phyloP scores from a whole-genome alignment of 164 flowering plant species.

The Stephania cephalantha region DNA sequence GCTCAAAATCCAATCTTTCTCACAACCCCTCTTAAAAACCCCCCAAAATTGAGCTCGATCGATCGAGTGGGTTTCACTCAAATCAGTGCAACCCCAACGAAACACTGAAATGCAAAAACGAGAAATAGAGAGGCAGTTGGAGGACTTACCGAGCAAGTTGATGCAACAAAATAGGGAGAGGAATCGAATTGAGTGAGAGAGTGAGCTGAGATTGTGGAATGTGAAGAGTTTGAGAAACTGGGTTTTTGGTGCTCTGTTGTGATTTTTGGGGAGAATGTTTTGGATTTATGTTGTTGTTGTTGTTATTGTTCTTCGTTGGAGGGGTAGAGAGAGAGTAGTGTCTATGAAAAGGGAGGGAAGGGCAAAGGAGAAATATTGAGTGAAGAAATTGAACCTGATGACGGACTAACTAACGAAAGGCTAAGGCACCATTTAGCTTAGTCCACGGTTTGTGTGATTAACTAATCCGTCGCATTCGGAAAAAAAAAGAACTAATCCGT shows the following conservation, averaged over 20 bases:
- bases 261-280: too few relatives aligned
- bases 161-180: conserved; percentile 4
- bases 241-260: conserved; percentile 1
- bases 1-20: conserved; percentile 10
- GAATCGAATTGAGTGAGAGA: too few relatives aligned
- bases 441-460: too few relatives aligned
- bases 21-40: neutral
- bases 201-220: neutral
- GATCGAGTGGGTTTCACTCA: conserved; percentile 1
- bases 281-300: neutral
- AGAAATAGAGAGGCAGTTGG: neutral
- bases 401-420: too few relatives aligned
- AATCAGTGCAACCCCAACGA: conserved; percentile 5
- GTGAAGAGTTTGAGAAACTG: too few relatives aligned
- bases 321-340: conserved; percentile 12
- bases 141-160: conserved; percentile 7
- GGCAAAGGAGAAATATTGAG: too few relatives aligned
- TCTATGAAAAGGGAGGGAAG: too few relatives aligned
- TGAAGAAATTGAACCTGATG: too few relatives aligned
- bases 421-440: too few relatives aligned
- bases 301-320: conserved; percentile 3
- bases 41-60: neutral
- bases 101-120: neutral
- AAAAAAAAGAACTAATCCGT: too few relatives aligned
- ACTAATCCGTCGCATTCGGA: too few relatives aligned